Base-by-base conservation (phyloP, 1,139 yeast genomes). In the Yamadazyma oceani region DNA sequence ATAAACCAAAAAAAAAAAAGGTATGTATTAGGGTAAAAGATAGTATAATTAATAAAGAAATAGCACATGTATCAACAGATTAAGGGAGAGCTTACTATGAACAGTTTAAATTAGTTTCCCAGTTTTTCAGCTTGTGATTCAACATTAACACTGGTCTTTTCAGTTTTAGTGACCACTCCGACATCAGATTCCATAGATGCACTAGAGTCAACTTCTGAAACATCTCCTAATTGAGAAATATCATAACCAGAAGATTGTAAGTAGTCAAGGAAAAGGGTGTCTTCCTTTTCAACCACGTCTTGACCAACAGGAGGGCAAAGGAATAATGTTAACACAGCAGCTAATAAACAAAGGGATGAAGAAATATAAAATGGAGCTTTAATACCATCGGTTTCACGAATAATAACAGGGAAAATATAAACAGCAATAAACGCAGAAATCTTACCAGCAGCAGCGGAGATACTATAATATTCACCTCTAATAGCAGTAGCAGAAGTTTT, bases 361-460 rank as follows among this genome's bases (percentile, higher is more conserved):
- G 95, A 82, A 38, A 89, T 79, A 70, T 80, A 88, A 60, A 88
- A 88, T 38, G 96, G 94, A 40, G 84, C 85, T 59, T 78, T 80
- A 54, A 79, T 64, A 42, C 87, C 87, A 34, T 46, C 50, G n/a
- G 73, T 67, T 14, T 35, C 22, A 44, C 65, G 67, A 47, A 80
- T 78, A 46, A 85, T 78, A 36, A 76, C 74, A 32, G 96, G 96
- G 78, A 90, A 90, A 21, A 85, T 82, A 61, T 83, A 87, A 32
- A 94, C 82, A 42, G 97, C 97, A 22, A 83, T 88, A 57, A 88
- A 89, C 2, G 96, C 96, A 55, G 97, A 97, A 44, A 88, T 71
- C 61, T 89, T 89, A 54, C 96, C 97, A 38, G 80, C 54, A 21
- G 96, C 96, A 41, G 97, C 96, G 33, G 95, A 92, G 50, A 88